Percentiles rank a stretch among this genome's conserved stretches.
phyloP scores from a whole-genome alignment of 2,329 filamentous ascomycete genomes.

The Shiraia bambusicola region DNA sequence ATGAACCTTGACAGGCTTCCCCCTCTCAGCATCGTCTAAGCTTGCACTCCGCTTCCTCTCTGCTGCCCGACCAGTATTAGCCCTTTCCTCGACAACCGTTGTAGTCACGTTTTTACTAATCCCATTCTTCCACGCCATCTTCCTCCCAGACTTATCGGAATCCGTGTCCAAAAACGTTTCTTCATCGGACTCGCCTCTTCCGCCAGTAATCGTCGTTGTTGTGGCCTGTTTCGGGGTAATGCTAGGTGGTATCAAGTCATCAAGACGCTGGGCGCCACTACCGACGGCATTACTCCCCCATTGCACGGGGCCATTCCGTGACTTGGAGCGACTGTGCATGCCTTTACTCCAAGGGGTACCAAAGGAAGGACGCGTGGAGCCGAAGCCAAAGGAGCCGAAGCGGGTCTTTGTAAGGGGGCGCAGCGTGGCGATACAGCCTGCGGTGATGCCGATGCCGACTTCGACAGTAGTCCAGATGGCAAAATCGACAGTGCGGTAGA shows the following conservation, averaged over 20 bases:
- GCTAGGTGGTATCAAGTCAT: constrained; percentile 18
- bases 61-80: not conserved
- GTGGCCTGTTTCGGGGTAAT: constrained; percentile 13
- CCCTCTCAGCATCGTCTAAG: not conserved
- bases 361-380: constrained; percentile 4
- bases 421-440: constrained; percentile 31
- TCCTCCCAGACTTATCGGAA: too few relatives aligned
- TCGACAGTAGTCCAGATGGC: constrained; percentile 36
- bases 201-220: constrained; percentile 25
- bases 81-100: constrained; percentile 1
- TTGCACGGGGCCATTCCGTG: not conserved
- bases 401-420: constrained; percentile 24
- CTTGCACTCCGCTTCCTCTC: not conserved
- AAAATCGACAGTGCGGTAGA: constrained; percentile 33
- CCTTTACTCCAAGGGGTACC: constrained; percentile 21
- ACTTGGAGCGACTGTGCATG: constrained; percentile 13
- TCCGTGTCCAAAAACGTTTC: constrained; percentile 18
- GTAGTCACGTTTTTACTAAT: constrained; percentile 3
- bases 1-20: not conserved
- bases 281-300: not conserved
- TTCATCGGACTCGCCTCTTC: constrained; percentile 25
- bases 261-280: constrained; percentile 12
- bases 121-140: not conserved
- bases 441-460: constrained; percentile 31
- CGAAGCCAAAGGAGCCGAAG: not conserved